phyloP scores from a whole-genome alignment of 2,329 filamentous ascomycete genomes.

The Anthostomella pinea region DNA sequence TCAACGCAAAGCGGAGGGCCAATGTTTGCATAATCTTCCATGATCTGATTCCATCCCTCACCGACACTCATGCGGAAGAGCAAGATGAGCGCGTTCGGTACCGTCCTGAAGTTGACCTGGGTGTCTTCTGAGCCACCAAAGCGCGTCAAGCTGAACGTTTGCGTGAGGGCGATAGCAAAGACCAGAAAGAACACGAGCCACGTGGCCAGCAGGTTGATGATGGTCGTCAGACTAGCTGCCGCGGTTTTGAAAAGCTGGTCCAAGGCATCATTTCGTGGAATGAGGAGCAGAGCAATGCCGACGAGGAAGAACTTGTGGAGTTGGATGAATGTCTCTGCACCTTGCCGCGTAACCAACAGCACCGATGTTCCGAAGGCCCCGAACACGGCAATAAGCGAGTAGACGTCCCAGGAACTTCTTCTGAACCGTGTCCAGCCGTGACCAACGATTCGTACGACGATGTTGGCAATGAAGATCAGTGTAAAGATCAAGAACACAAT shows the following conservation, averaged over 20 bases:
- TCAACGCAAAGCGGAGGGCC: constrained; percentile 78
- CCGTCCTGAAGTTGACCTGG: constrained; percentile 89
- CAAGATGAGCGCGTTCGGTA: constrained; percentile 89
- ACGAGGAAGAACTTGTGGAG: constrained; percentile 94
- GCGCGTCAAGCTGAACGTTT: constrained; percentile 90
- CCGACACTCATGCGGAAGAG: constrained; percentile 91
- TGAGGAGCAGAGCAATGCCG: constrained; percentile 82
- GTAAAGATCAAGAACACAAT: constrained; percentile 78
- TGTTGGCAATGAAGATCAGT: constrained; percentile 77
- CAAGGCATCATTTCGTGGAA: constrained; percentile 92
- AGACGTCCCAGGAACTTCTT: constrained; percentile 93
- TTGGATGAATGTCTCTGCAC: constrained; percentile 65
- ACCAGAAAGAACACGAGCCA: constrained; percentile 98
- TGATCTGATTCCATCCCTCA: constrained; percentile 94
- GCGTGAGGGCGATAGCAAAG: constrained; percentile 93
- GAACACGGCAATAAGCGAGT: constrained; percentile 74
- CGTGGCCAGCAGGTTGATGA: constrained; percentile 87
- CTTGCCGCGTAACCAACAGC: constrained; percentile 62
- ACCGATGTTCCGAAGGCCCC: constrained; percentile 83
- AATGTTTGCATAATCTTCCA: constrained; percentile 90
- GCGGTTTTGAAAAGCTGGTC: constrained; percentile 99
- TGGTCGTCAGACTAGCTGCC: constrained; percentile 85
- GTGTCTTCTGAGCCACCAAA: constrained; percentile 71
- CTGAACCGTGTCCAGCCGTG: constrained; percentile 90
- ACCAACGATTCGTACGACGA: constrained; percentile 79